A percentile compares a stretch with the other conserved stretches of the same genome.
These are phyloP conservation scores for Craspedostauros australis DNA, from an alignment of 108 stramenopile genomes.

Conservation along the genomic window DNA sequence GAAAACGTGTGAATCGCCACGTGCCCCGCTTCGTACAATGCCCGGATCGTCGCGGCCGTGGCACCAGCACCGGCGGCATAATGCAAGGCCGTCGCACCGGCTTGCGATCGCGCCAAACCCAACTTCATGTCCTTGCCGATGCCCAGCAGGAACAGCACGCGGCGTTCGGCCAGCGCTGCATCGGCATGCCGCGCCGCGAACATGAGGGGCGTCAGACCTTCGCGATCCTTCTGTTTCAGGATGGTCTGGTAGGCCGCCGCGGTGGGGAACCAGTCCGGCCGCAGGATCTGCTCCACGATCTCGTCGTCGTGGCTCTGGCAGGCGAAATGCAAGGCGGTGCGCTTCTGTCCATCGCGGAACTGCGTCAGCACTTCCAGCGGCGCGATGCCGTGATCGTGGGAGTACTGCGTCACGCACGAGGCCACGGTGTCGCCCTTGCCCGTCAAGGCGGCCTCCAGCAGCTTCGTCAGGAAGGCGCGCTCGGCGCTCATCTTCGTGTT, in stretches of 20 bases:
- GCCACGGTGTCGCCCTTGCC: neutral
- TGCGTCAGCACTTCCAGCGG: constrained; percentile 4
- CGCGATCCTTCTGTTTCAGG: constrained; percentile 12
- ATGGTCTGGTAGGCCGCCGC: neutral
- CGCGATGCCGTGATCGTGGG: constrained; percentile 2
- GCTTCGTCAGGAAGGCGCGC: constrained; percentile 15
- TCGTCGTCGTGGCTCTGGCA: constrained; percentile 15
- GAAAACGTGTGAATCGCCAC: constrained; percentile 10
- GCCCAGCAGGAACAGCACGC: constrained; percentile 2
- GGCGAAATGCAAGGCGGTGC: constrained; percentile 24
- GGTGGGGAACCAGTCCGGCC: constrained; percentile 3
- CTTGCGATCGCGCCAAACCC: constrained; percentile 24
- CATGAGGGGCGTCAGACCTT: constrained; percentile 36
- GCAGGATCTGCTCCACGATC: constrained; percentile 6
- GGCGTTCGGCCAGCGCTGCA: neutral
- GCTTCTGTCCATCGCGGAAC: constrained; percentile 17
- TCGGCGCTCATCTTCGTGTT: constrained; percentile 9
- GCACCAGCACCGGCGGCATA: constrained; percentile 33
- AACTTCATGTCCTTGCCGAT: neutral
- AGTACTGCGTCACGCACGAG: constrained; percentile 4
- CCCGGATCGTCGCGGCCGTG: constrained; percentile 1
- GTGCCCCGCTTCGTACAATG: constrained; percentile 8
- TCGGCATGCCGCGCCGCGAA: constrained; percentile 11
- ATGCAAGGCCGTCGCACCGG: constrained; percentile 34
- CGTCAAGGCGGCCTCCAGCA: constrained; percentile 9